Evolutionary conservation across 2,329 filamentous ascomycete species (phyloP), one percentile per base, ranked within the genome.

Genomic region (Epichloe sylvatica): DNA sequence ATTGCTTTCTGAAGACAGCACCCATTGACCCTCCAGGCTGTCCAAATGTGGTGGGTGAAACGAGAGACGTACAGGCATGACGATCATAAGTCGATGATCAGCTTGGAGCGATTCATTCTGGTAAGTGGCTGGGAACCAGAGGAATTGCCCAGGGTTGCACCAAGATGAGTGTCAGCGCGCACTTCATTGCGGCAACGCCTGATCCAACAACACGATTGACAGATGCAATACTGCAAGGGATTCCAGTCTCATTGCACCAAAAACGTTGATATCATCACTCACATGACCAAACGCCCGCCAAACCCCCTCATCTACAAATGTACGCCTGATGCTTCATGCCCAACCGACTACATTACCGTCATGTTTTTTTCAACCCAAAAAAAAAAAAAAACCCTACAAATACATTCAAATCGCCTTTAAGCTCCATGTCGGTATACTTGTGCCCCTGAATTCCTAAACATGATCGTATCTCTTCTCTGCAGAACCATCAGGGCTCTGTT

Each of bases 401-500:
- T 15, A 2, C 37, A 23, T 19, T 11, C 15, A 9, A 9, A 37
- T n/a, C 23, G 34, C 12, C 17, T 15, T 68, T 62, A 87, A 49
- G 81, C 80, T 47, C 83, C 83, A 60, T 83, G 85, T 53, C 85
- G 72, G 60, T 86, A 86, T 30, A 90, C 81, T 67, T 87, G 80
- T 38, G 78, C 75, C 5, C 85, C 85, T 57, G 86, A 84, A 58
- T 86, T 83, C 51, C 86, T 73, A 65, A 90, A 85, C 66, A 86
- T 83, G 59, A 92, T 83, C 2, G 86, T 94, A 59, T 96, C 91
- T 57, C 89, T 78, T 60, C 90, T 76, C 65, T 94, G 87, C 67
- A 98, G 68, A 15, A 97, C 78, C 70, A 91, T 81, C 58, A 98
- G 65, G 0, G 91, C 87, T 57, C 91, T 74, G 56, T 90, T 90